Base-by-base conservation (phyloP, 352 stramenopile genomes). In the Phytophthora gonapodyides region DNA sequence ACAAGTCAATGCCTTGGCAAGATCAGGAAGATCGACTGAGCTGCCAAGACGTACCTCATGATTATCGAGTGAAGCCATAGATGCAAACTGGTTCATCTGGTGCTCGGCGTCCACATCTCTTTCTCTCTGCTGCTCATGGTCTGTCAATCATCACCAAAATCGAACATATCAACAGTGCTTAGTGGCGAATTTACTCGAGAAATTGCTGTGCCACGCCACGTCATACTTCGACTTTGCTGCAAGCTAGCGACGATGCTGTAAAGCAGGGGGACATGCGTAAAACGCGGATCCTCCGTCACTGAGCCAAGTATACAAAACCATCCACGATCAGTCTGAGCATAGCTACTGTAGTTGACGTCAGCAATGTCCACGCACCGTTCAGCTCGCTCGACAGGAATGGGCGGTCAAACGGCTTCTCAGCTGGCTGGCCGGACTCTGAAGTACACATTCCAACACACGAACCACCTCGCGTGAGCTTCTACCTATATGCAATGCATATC, bases 311-410 rank as follows among this genome's bases (percentile, higher is more conserved):
- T 21, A 36, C 12, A 55, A 34, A 10, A 34, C 34, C 37, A 16
- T 10, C 30, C 24, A 11, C 13, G 8, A 49, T n/a, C 16, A 45
- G 13, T 17, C 24, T 34, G 2, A 45, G 24, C 17, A 34, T 7
- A 11, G 15, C 27, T 2, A 15, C 3, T 9, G 3, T 15, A n/a
- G 4, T 50, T 17, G 33, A 53, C 11, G 13, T 12, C 17, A 48
- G 12, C 6, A 31, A 15, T 9, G n/a, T 24, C 27, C 27, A 66
- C 63, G 24, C 48, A 94, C 81, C 76, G 50, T 78, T 76, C 11
- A 97, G 70, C 46, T 97, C 89, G 19, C 78, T 78, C n/a, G 81
- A 79, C 16, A 97, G 49, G 59, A 97, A 95, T 3, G 76, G 62
- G 15, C 87, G 85, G 7, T 88, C 78, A 52, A 97, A 93, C n/a